A percentile compares a stretch with the other conserved stretches of the same genome.
phyloP scores from a whole-genome alignment of 352 stramenopile genomes.

The Pythium diclinum region DNA sequence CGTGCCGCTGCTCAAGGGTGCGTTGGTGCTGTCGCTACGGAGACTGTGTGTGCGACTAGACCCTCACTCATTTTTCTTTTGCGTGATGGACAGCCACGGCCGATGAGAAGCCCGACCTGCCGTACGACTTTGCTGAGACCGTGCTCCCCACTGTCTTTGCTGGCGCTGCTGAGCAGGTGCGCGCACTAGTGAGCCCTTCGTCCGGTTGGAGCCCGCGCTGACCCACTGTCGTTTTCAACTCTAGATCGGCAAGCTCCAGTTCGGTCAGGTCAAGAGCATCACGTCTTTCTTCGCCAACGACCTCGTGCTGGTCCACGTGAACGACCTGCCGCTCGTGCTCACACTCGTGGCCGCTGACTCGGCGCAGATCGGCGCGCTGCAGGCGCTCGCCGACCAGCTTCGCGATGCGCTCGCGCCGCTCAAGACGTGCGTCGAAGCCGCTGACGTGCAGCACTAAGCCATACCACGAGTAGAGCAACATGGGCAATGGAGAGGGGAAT shows the following conservation, averaged over 20 bases:
- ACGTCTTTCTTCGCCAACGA: constrained; percentile 69
- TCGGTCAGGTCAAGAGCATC: constrained; percentile 63
- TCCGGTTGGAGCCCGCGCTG: not conserved
- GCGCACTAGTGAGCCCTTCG: not conserved
- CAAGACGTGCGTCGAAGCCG: constrained; percentile 70
- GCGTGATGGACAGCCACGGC: constrained; percentile 30
- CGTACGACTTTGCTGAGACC: constrained; percentile 75
- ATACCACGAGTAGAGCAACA: not conserved
- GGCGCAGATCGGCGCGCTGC: constrained; percentile 54
- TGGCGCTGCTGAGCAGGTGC: constrained; percentile 67
- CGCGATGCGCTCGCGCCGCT: constrained; percentile 57
- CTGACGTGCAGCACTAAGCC: constrained; percentile 47
- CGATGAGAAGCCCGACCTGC: constrained; percentile 40
- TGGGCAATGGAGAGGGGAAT: not conserved
- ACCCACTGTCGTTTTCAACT: not conserved
- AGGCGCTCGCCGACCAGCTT: constrained; percentile 55
- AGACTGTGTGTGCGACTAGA: not conserved
- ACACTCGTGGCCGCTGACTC: constrained; percentile 69
- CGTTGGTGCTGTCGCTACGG: not conserved
- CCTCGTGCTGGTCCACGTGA: constrained; percentile 78
- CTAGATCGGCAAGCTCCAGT: constrained; percentile 79
- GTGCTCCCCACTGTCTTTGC: constrained; percentile 78
- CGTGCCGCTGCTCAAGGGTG: constrained; percentile 72
- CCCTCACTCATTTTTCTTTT: constrained; percentile 1
- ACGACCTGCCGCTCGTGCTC: constrained; percentile 71